phyloP scores from a whole-genome alignment of 805 yeast species.

The Saccharomyces kudriavzevii region DNA sequence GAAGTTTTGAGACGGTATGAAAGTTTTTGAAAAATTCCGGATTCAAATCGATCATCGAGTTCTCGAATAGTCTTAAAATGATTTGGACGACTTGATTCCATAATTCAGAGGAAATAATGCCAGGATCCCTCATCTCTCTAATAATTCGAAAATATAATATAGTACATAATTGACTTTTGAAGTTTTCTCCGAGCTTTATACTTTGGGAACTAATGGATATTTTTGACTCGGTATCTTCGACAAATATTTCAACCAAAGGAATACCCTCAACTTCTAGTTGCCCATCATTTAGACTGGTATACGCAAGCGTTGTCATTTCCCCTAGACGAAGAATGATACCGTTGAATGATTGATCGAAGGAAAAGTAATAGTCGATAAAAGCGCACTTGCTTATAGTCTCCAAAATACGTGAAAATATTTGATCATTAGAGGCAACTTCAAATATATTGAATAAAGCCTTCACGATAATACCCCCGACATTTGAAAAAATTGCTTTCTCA shows the following conservation, averaged over 20 bases:
- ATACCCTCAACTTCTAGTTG: conserved; percentile 25
- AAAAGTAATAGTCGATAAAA: conserved; percentile 56
- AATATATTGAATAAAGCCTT: conserved; percentile 64
- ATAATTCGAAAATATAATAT: conserved; percentile 75
- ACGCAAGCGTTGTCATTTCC: conserved; percentile 1
- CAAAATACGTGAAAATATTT: conserved; percentile 71
- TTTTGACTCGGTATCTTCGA: conserved; percentile 44
- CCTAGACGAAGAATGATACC: conserved; percentile 37
- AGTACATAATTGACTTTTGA: conserved; percentile 81
- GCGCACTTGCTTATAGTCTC: conserved; percentile 77
- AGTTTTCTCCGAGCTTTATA: conserved; percentile 77
- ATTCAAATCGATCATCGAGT: conserved; percentile 59
- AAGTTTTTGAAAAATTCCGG: conserved; percentile 44
- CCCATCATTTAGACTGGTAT: conserved; percentile 5
- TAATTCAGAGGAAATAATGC: conserved; percentile 30
- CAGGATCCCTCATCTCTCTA: conserved; percentile 43
- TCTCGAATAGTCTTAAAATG: conserved; percentile 57
- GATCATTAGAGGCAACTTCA: conserved; percentile 79
- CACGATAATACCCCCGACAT: conserved; percentile 48
- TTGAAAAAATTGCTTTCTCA: conserved; percentile 60
- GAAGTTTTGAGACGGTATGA: conserved; percentile 47
- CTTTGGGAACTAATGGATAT: conserved; percentile 74
- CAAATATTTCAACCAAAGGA: conserved; percentile 33
- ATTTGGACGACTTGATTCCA: conserved; percentile 61
- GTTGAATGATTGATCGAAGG: conserved; percentile 46